These are phyloP conservation scores for Hymenochaete sp. DNA, from an alignment of 1,284 basidiomycete species.

Conservation along the genomic window DNA sequence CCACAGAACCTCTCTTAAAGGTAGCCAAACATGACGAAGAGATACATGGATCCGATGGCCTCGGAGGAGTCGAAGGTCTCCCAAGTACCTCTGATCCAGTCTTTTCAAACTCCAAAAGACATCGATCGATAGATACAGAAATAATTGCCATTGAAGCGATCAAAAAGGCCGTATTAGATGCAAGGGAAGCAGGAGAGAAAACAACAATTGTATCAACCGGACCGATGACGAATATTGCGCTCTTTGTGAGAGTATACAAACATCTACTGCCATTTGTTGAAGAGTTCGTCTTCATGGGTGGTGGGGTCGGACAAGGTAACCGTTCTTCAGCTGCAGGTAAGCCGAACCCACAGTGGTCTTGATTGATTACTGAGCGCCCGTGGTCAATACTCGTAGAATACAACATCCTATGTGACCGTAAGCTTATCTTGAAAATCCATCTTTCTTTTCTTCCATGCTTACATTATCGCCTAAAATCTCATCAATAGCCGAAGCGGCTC, in stretches of 20 bases:
- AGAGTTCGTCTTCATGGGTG: constrained; percentile 85
- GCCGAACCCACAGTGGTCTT: constrained; percentile 16
- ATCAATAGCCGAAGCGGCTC: constrained; percentile 61
- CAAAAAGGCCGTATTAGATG: constrained; percentile 41
- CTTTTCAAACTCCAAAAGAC: too few relatives aligned
- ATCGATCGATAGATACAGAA: too few relatives aligned
- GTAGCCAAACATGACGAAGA: constrained; percentile 47
- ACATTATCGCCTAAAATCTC: background rate
- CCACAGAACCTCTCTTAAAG: constrained; percentile 52
- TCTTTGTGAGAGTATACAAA: constrained; percentile 65
- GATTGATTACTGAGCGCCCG: background rate
- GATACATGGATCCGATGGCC: constrained; percentile 73
- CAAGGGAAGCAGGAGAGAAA: constrained; percentile 49
- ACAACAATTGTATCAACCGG: constrained; percentile 66
- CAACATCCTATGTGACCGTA: constrained; percentile 76
- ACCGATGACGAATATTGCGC: constrained; percentile 77
- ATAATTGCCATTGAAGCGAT: constrained; percentile 64
- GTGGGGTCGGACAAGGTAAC: constrained; percentile 75
- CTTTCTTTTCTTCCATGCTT: constrained; percentile 1
- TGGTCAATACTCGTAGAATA: constrained; percentile 50
- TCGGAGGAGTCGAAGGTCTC: constrained; percentile 73
- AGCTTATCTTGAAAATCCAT: too few relatives aligned
- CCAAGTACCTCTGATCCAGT: constrained; percentile 37
- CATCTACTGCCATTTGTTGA: constrained; percentile 62
- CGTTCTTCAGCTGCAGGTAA: constrained; percentile 61